These are phyloP conservation scores for Rhizopogon hawkerae DNA, from an alignment of 1,284 basidiomycete species.

Conservation along the genomic window DNA sequence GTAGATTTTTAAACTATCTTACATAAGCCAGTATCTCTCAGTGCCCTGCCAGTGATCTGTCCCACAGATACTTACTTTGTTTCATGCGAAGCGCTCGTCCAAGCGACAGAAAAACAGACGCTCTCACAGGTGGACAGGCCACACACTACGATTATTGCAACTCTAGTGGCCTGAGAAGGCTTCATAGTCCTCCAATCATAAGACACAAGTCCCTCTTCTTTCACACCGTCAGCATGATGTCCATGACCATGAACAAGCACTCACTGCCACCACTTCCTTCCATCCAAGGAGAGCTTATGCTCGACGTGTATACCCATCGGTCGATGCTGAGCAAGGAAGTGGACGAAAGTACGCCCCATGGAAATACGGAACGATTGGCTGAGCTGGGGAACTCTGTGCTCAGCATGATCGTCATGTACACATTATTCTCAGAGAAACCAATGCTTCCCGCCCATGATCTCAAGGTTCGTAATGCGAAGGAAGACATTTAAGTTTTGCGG, in stretches of 20 bases:
- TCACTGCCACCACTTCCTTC: constrained; percentile 31
- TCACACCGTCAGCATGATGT: background rate
- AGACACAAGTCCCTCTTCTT: background rate
- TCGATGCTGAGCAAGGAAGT: constrained; percentile 20
- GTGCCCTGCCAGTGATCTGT: no score
- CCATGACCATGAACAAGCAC: constrained; percentile 8
- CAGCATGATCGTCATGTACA: constrained; percentile 35
- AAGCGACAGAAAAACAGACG: background rate
- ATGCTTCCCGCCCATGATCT: constrained; percentile 32
- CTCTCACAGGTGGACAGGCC: background rate
- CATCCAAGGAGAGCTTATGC: constrained; percentile 42
- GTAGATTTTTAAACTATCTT: no score
- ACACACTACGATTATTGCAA: background rate
- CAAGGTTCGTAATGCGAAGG: constrained; percentile 25
- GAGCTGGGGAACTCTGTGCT: constrained; percentile 40
- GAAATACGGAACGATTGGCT: constrained; percentile 40
- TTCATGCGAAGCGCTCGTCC: background rate
- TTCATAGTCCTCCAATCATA: background rate
- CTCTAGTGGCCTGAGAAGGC: no score
- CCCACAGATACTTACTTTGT: no score
- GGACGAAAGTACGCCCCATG: constrained; percentile 31
- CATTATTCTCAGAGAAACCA: constrained; percentile 36
- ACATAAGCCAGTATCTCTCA: no score
- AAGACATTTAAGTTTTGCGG: background rate
- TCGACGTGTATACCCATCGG: constrained; percentile 43